phyloP scores from a whole-genome alignment of 495 filamentous ascomycete species.

The Aspergillus wentii region DNA sequence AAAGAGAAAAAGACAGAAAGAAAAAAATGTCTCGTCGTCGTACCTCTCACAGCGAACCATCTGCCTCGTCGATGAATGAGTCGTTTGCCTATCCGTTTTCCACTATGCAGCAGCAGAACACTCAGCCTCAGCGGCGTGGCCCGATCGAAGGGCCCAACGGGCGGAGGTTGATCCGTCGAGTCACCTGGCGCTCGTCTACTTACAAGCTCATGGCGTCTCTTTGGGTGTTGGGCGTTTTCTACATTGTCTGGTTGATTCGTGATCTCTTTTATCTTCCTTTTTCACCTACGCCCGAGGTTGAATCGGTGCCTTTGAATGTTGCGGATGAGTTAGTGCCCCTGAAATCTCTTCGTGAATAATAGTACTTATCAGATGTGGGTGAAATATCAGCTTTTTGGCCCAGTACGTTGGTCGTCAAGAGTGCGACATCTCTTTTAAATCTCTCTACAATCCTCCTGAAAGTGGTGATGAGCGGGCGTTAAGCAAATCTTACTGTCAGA shows the following conservation, averaged over 20 bases:
- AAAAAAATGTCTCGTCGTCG: conserved; percentile 39
- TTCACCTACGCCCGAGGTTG: conserved; percentile 14
- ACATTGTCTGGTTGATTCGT: conserved; percentile 44
- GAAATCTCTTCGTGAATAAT: conserved; percentile 5
- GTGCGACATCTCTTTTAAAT: conserved; percentile 37
- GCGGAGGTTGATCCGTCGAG: conserved; percentile 39
- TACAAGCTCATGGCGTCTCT: conserved; percentile 46
- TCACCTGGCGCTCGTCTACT: conserved; percentile 47
- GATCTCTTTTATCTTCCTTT: conserved; percentile 42
- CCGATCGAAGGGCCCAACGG: conserved; percentile 44
- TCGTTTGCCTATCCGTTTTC: conserved; percentile 32
- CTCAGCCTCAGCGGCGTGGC: conserved; percentile 26
- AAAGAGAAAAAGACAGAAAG: conserved; percentile 1
- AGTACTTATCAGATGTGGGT: conserved; percentile 14
- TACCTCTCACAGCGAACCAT: conserved; percentile 37
- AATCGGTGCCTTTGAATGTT: conserved; percentile 1
- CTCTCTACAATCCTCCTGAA: conserved; percentile 35
- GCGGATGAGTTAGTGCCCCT: conserved; percentile 16
- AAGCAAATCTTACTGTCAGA: conserved; percentile 28
- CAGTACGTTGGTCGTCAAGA: conserved; percentile 40
- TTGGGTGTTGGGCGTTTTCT: conserved; percentile 41
- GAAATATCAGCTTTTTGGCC: conserved; percentile 34
- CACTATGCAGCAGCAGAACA: conserved; percentile 16
- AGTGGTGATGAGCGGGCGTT: conserved; percentile 5
- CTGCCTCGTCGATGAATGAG: conserved; percentile 29